Base-by-base conservation (phyloP, 805 yeast species). In the Myxozyma udenii region DNA sequence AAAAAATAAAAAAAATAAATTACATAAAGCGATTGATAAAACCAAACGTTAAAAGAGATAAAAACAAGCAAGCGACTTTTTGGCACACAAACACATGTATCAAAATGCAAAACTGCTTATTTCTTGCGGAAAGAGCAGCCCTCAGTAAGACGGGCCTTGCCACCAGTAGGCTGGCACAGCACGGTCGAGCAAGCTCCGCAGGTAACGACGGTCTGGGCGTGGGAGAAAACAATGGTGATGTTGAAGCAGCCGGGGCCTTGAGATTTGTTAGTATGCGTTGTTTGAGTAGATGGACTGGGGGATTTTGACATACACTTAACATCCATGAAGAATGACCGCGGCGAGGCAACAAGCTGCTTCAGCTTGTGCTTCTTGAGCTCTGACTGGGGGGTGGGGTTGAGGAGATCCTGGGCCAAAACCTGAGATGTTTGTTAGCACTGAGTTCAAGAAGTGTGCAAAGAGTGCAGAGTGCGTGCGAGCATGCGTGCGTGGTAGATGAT, bases 281-380 rank as follows among this genome's bases (percentile, higher is more conserved):
- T 21, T 26, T n/a, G 16, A 9, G 25, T 41, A n/a, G n/a, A 12
- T 22, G 9, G 26, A 25, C 5, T 3, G 9, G n/a, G 26, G 12
- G 22, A 18, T 3, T 19, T 3, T 37, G 19, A 57, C 61, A 14
- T 48, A 57, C 98, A 93, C 78, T 91, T 93, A 69, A 93, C 98
- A 74, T 93, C 99, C 96, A 93, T 90, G 86, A 93, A 93, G 84
- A 80, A 93, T 58, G 98, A 90, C 85, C 98, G 87, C 78, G 99
- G 99, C 62, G 86, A 74, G 76, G 91, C 96, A 67, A 93, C 99
- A 73, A 93, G 85, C 71, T 86, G 83, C 89, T 91, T 93, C 73
- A 90, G 83, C 80, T 93, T 93, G 88, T 93, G 95, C 78, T 90
- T 83, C 78, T 83, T 84, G 71, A 89, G 90, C 84, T 93, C 99